These are phyloP conservation scores for Plicaturopsis crispa DNA, from an alignment of 768 basidiomycete genomes.

Conservation along the genomic window DNA sequence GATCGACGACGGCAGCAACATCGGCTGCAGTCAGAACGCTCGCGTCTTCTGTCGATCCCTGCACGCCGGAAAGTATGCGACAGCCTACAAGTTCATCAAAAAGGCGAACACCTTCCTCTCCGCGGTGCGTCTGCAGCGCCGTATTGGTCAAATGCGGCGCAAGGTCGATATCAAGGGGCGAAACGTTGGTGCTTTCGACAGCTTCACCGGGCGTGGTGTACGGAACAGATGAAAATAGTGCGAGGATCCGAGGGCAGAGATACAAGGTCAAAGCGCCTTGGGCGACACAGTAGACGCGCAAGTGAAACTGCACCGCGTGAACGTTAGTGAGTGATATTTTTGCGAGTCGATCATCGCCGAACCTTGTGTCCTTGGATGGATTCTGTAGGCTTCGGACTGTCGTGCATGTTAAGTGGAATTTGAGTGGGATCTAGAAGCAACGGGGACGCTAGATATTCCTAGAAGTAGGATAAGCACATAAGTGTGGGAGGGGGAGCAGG, in stretches of 20 bases:
- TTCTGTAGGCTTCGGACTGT: conserved; percentile 12
- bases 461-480: conserved; percentile 6
- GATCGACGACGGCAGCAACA: conserved; percentile 44
- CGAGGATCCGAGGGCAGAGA: conserved; percentile 76
- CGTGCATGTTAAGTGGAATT: conserved; percentile 22
- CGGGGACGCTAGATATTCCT: conserved; percentile 85
- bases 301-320: conserved; percentile 91
- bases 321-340: not conserved
- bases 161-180: conserved; percentile 37
- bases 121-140: conserved; percentile 63
- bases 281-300: conserved; percentile 81
- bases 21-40: conserved; percentile 27
- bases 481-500: conserved; percentile 2
- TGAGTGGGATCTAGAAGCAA: conserved; percentile 69
- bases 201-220: conserved; percentile 43
- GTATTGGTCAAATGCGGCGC: conserved; percentile 87
- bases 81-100: conserved; percentile 75
- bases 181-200: conserved; percentile 15
- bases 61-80: conserved; percentile 33
- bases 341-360: conserved; percentile 11
- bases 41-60: conserved; percentile 20
- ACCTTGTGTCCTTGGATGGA: conserved; percentile 56
- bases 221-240: conserved; percentile 76
- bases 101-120: conserved; percentile 68
- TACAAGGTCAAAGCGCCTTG: conserved; percentile 73